Base-by-base conservation (phyloP, 495 filamentous ascomycete genomes). In the Tuber aestivum region DNA sequence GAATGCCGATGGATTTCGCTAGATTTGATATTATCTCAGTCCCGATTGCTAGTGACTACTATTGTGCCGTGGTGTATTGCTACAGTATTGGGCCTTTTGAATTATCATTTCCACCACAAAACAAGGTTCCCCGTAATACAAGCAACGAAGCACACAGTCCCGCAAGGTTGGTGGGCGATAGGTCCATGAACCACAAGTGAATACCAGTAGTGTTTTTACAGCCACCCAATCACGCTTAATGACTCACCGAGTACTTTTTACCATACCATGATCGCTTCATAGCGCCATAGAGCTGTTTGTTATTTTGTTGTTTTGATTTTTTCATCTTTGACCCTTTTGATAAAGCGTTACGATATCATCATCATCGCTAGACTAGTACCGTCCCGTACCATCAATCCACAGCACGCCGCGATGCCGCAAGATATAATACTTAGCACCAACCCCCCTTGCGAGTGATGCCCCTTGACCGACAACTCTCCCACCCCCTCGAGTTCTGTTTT, bases 1-100 rank as follows among this genome's bases (percentile, higher is more conserved):
- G 76, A 75, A 77, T 77, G 72, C 76, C 72, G 76, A 76, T 76
- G 70, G 70, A 76, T 76, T 72, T 75, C 70, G 56, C 27, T 65
- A 65, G 56, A 65, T 65, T 65, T 65, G 56, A 65, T 65, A 65
- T 27, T 65, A 20, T 35, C 6, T 35, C 20, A 5, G 27, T 35
- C 20, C 27, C 14, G 56, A 1, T 18, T 2, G 32, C 14, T 18
- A 2, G 27, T 65, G 56, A 65, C 27, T 1, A 18, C 10, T 35
- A 32, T 65, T 65, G 56, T 35, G 27, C 27, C 12, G 56, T 35
- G 14, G 5, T 65, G 56, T 65, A 35, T 35, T 5, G 20, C 27
- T 10, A 27, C n/a, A 35, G 27, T 35, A 65, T 18, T 65, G 56
- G 32, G 56, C 14, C 4, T 35, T 65, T 32, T 3, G 14, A 12